Evolutionary conservation across 495 filamentous ascomycete genomes (phyloP), one percentile per base, ranked within the genome.

Genomic region (Hypoxylon lenormandii): DNA sequence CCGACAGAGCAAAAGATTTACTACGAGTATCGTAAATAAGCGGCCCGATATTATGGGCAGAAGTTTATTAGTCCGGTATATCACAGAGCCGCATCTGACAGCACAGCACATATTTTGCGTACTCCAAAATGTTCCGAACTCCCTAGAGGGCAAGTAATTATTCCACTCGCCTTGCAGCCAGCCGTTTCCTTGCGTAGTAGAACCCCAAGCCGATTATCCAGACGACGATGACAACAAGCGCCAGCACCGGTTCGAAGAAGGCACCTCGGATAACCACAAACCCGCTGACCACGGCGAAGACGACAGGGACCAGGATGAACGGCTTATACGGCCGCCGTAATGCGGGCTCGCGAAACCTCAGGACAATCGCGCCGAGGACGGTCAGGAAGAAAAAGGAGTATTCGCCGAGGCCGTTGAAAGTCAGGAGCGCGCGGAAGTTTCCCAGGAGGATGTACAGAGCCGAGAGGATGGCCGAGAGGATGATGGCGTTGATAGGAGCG

Each of bases 331-430:
- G 84, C 7, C 85, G 63, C 2, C 64, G 64, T 0, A 86, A 70
- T 0, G 61, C 56, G 0, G 84, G 85, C 63, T 87, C 81, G 19
- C 81, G 78, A 60, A 76, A 83, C 23, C 85, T 76, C 26, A 88
- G 72, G 5, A 85, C 63, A 11, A 88, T 77, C 11, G 79, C 80
- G 1, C 84, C 85, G 1, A 86, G 58, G 3, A 86, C 83, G 2
- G 84, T 85, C 5, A 88, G 73, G 64, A 86, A 85, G 77, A 87
- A 88, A 73, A 88, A 86, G 0, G 81, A 77, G 60, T 84, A 87
- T 69, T 87, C 86, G 10, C 80, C 83, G 3, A 87, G 72, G 0
- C 86, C 85, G 62, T 84, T 85, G 71, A 87, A 85, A 2, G 84
- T 87, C 6, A 88, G 69, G 2, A 88, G 76, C 0, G 81, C 80